These are phyloP conservation scores for Colletotrichum zoysiae DNA, from an alignment of 2,329 filamentous ascomycete species.

Conservation along the genomic window DNA sequence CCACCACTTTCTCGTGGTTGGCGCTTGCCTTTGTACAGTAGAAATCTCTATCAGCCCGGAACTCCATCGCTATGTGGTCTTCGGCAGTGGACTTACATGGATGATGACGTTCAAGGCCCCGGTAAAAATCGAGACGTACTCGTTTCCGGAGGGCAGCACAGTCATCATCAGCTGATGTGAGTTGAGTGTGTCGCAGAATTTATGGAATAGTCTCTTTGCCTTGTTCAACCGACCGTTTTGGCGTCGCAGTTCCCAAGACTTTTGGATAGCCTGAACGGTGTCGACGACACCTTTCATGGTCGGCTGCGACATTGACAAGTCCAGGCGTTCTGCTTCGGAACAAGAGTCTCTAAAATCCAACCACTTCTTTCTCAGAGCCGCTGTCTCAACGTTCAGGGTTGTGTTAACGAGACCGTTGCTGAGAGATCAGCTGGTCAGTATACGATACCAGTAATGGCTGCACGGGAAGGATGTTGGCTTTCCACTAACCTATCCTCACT, in stretches of 20 bases:
- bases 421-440: background rate
- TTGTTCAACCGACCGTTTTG: conserved; percentile 30
- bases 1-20: conserved; percentile 44
- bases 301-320: conserved; percentile 27
- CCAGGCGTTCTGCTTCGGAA: conserved; percentile 29
- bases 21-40: conserved; percentile 43
- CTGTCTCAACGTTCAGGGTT: conserved; percentile 32
- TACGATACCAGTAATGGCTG: too few relatives aligned
- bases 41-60: background rate
- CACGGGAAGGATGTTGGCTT: background rate
- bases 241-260: conserved; percentile 8
- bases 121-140: conserved; percentile 49
- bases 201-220: conserved; percentile 44
- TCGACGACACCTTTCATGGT: conserved; percentile 38
- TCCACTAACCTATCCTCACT: background rate
- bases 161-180: conserved; percentile 46
- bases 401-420: conserved; percentile 22
- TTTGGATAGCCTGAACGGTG: conserved; percentile 25
- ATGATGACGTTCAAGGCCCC: conserved; percentile 47
- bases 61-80: background rate
- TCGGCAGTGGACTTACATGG: conserved; percentile 22
- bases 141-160: conserved; percentile 47
- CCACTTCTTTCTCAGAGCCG: conserved; percentile 39
- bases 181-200: conserved; percentile 45
- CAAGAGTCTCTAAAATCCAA: conserved; percentile 30